Base-by-base conservation (phyloP, 2,329 filamentous ascomycete species). In the Stylonectria norvegica region DNA sequence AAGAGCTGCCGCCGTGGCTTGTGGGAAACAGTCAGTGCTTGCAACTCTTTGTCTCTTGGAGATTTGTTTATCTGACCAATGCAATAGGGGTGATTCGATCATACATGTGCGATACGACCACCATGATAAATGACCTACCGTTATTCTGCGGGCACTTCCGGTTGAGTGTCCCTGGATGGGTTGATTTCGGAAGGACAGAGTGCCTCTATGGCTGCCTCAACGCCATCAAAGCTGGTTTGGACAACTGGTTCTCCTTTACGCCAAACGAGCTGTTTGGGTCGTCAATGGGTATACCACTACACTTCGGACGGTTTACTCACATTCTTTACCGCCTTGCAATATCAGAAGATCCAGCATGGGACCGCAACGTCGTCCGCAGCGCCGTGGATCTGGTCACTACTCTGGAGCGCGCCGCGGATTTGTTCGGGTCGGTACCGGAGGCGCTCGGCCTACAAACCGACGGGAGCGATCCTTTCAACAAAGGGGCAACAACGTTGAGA, bases 331-430 rank as follows among this genome's bases (percentile, higher is more conserved):
- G 40, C 18, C 33, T 56, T 28, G 55, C 57, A 10, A 49, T 59
- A 4, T 38, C 63, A 6, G 61, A 68, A 31, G 65, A 68, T 32
- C 60, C 64, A 2, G 50, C 56, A 1, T 70, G 67, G 66, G 65
- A 69, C 52, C 57, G 65, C 2, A 45, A 50, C 8, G 56, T 53
- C 12, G 58, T 63, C 5, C 52, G 56, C 10, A 47, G 49, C 28
- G 53, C 53, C 5, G 37, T 69, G n/a, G 61, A 67, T 34, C 43
- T 69, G 14, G 42, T 67, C 5, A 42, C 46, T 5, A 23, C 29
- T 5, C 3, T 51, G 6, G 41, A 49, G 19, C 36, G 37, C 2
- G 40, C 22, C 5, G 42, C 38, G 1, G 32, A 34, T 6, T 30
- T 32, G 4, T 20, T 47, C 3, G 28, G 14, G 6, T 22, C 30